Evolutionary conservation across 768 basidiomycete species (phyloP).

Genomic region (Mycena metata): DNA sequence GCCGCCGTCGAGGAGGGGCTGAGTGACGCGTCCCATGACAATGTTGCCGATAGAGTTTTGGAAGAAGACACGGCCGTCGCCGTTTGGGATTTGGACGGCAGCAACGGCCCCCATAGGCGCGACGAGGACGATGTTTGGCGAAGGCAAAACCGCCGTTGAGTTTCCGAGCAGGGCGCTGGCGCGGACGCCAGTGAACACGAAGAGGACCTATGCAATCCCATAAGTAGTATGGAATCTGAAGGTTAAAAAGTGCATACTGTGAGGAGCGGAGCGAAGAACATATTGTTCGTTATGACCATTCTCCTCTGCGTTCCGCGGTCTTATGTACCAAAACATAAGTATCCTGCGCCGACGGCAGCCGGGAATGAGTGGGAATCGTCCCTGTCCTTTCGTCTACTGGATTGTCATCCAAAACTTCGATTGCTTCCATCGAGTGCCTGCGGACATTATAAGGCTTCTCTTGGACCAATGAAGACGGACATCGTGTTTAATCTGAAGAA

Average conservation of each 20-base stretch:
- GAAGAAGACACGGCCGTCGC: constrained; percentile 9
- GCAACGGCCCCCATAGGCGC: constrained; percentile 17
- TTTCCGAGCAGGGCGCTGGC: constrained; percentile 7
- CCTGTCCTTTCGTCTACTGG: constrained; percentile 14
- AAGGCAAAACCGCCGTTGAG: constrained; percentile 8
- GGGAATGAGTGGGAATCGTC: constrained; percentile 14
- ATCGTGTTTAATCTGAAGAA: background rate
- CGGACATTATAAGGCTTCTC: background rate
- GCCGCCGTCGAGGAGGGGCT: constrained; percentile 13
- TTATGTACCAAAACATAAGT: constrained; percentile 7
- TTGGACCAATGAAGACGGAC: constrained; percentile 5
- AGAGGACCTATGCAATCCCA: constrained; percentile 8
- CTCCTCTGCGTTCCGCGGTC: background rate
- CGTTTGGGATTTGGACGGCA: constrained; percentile 13
- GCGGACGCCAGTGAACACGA: background rate
- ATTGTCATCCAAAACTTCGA: too few relatives aligned
- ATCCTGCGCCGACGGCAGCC: constrained; percentile 12
- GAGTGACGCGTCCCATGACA: background rate
- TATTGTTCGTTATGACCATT: background rate
- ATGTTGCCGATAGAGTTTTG: constrained; percentile 14
- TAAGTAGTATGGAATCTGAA: constrained; percentile 4
- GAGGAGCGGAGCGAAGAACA: background rate
- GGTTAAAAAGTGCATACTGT: constrained; percentile 1
- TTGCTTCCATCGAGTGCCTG: constrained; percentile 12
- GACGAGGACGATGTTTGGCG: constrained; percentile 13